phyloP scores from a whole-genome alignment of 306 rosid genomes.

The Gastrolobium villosum region DNA sequence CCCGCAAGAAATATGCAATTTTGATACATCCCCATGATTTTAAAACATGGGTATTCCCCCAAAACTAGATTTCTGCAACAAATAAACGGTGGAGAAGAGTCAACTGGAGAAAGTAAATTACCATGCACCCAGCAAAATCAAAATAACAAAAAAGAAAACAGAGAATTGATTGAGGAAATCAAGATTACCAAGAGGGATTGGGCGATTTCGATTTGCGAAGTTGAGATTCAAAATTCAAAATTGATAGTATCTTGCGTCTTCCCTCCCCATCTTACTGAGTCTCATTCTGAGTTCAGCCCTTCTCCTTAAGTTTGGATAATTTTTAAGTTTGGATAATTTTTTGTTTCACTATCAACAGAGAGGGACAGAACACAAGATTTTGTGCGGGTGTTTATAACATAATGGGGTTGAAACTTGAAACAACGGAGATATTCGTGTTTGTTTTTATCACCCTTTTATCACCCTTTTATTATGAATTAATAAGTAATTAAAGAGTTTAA shows the following conservation, averaged over 20 bases:
- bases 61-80: slow-evolving; percentile 15
- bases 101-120: slow-evolving; percentile 17
- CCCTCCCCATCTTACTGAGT: not conserved
- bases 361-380: too few species aligned
- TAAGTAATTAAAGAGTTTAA: too few species aligned
- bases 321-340: too few species aligned
- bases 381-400: too few species aligned
- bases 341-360: too few species aligned
- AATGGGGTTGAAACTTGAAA: too few species aligned
- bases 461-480: too few species aligned
- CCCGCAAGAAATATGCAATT: not conserved
- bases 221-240: slow-evolving; percentile 27
- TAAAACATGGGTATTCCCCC: not conserved
- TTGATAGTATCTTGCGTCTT: not conserved
- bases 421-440: too few species aligned
- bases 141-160: not conserved
- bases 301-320: too few species aligned
- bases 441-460: too few species aligned
- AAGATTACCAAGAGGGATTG: not conserved
- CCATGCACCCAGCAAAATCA: not conserved
- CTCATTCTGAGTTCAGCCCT: too few species aligned
- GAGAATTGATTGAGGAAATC: slow-evolving; percentile 9
- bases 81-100: not conserved
- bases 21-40: slow-evolving; percentile 26
- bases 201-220: not conserved